Evolutionary conservation across 805 yeast genomes (phyloP).

Genomic region (Candida koratica): DNA sequence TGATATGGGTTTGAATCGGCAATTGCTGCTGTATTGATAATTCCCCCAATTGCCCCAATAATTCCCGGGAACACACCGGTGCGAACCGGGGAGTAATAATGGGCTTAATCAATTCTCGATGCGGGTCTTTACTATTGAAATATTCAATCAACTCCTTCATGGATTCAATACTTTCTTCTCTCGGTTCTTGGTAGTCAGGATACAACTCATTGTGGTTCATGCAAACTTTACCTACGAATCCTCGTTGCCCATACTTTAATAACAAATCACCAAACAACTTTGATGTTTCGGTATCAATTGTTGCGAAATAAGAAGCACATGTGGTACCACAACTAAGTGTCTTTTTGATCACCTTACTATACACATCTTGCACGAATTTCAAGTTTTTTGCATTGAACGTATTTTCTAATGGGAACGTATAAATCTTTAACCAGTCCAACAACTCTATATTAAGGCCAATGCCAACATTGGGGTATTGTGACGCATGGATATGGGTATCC

Average conservation of each 20-base stretch:
- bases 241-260: slow-evolving; percentile 70
- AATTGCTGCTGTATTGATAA: slow-evolving; percentile 45
- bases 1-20: slow-evolving; percentile 87
- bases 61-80: slow-evolving; percentile 68
- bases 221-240: slow-evolving; percentile 88
- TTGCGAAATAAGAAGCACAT: slow-evolving; percentile 86
- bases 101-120: slow-evolving; percentile 53
- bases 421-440: slow-evolving; percentile 81
- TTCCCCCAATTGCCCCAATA: slow-evolving; percentile 61
- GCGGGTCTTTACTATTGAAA: slow-evolving; percentile 51
- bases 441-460: slow-evolving; percentile 82
- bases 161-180: slow-evolving; percentile 49
- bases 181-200: slow-evolving; percentile 68
- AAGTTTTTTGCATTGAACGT: slow-evolving; percentile 47
- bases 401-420: slow-evolving; percentile 87
- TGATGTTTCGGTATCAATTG: slow-evolving; percentile 75
- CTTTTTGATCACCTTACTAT: slow-evolving; percentile 60
- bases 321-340: slow-evolving; percentile 85
- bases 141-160: slow-evolving; percentile 57
- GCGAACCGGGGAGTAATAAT: slow-evolving; percentile 93
- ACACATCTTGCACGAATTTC: slow-evolving; percentile 55
- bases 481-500: slow-evolving; percentile 45
- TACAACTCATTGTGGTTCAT: slow-evolving; percentile 71
- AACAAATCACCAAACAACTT: slow-evolving; percentile 72
- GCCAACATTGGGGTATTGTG: slow-evolving; percentile 43